Evolutionary conservation across 306 rosid genomes (phyloP), one percentile per base, ranked within the genome.

Genomic region (Vicia sativa): DNA sequence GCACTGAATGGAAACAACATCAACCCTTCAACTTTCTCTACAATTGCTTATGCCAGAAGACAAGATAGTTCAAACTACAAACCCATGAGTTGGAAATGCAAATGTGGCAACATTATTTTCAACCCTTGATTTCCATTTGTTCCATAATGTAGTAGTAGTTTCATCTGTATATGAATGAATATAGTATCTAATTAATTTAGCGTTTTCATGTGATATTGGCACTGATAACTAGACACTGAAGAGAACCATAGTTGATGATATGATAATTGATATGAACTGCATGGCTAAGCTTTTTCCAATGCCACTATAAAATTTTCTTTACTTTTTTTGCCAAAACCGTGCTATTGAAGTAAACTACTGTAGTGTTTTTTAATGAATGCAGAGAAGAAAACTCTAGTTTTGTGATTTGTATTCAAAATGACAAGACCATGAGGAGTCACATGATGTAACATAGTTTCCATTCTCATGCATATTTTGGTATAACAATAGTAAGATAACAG

Each of bases 41-140:
- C 73, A 70, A 25, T 67, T 62, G 81, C 77, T 46, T 83, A 79
- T 71, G 75, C 78, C 31, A 77, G 77, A 29, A 84, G 95, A 11
- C 81, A 85, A 19, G 88, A 77, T 66, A 66, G 34, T 69, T 80
- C 97, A 29, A 90, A 93, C 76, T 93, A 93, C 85, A 90, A 93
- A 79, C 97, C 98, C 58, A 83, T 90, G 90, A 90, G 96, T 72
- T 90, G 98, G 97, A 93, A 93, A 67, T 90, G 98, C 87, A 93
- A 88, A 83, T 93, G 98, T 79, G 98, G 97, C 6, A 73, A 77
- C 80, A 70, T 69, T 67, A 85, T 93, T 80, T 85, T 88, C 85
- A 90, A 88, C 76, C 96, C 97, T 12, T 93, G 67, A 87, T 50
- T 23, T 49, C 28, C 28, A 6, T 54, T 16, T 75, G 21, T 65